phyloP scores from a whole-genome alignment of 352 stramenopile genomes.

The Phytophthora uliginosa region DNA sequence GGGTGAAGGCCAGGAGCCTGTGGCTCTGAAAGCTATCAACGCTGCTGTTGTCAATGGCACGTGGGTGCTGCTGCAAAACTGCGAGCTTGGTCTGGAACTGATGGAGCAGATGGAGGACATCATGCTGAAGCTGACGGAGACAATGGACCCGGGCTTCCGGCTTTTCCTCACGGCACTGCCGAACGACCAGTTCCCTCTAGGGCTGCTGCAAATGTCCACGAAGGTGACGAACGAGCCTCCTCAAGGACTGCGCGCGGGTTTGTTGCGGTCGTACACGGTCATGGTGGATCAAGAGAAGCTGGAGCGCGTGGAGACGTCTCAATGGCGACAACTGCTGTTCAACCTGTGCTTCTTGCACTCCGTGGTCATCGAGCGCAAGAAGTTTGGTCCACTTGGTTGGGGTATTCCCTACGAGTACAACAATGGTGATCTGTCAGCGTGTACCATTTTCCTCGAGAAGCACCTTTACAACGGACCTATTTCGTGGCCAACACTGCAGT shows the following conservation, averaged over 20 bases:
- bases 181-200: constrained; percentile 97
- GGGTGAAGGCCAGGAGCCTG: constrained; percentile 98
- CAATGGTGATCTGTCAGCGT: constrained; percentile 98
- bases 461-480: constrained; percentile 99
- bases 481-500: constrained; percentile 98
- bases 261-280: constrained; percentile 98
- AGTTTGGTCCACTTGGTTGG: constrained; percentile 99
- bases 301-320: constrained; percentile 96
- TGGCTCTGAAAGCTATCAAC: constrained; percentile 98
- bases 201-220: constrained; percentile 98
- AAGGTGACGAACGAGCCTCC: constrained; percentile 99
- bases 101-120: constrained; percentile 99
- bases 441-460: constrained; percentile 99
- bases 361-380: constrained; percentile 98
- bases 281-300: constrained; percentile 99
- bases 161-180: constrained; percentile 98
- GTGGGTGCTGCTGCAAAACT: constrained; percentile 99
- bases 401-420: constrained; percentile 99
- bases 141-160: constrained; percentile 97
- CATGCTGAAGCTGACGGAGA: constrained; percentile 96
- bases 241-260: constrained; percentile 94
- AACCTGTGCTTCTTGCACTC: constrained; percentile 99
- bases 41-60: constrained; percentile 97
- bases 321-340: constrained; percentile 98
- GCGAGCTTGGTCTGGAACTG: constrained; percentile 97